These are phyloP conservation scores for Linnemannia elongata DNA, from an alignment of 192 early-diverging fungal species.

Conservation along the genomic window DNA sequence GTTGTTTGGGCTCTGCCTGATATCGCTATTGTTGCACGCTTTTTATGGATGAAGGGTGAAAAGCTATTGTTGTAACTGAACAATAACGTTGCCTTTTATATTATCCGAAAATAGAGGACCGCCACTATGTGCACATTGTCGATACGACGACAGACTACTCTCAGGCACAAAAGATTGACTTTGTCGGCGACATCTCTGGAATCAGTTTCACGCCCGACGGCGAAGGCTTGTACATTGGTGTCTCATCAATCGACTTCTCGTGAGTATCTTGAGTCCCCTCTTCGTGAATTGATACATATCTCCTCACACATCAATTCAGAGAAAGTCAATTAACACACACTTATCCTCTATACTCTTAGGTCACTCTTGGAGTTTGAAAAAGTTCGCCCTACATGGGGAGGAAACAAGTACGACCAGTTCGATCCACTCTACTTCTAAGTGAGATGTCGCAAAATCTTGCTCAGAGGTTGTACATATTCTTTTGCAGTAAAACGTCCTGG, in stretches of 20 bases:
- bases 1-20: background rate
- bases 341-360: background rate
- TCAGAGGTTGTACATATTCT: background rate
- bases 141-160: constrained; percentile 38
- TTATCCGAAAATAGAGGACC: constrained; percentile 31
- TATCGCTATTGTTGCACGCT: background rate
- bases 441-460: background rate
- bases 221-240: constrained; percentile 35
- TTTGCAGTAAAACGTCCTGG: background rate
- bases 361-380: constrained; percentile 48
- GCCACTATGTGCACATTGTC: constrained; percentile 42
- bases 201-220: constrained; percentile 48
- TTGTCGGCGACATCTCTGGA: constrained; percentile 50
- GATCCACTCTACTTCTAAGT: background rate
- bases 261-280: background rate
- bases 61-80: background rate
- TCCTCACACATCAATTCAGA: background rate
- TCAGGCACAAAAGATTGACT: constrained; percentile 44
- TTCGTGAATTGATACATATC: background rate
- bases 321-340: background rate
- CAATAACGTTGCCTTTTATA: background rate
- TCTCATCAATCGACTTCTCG: constrained; percentile 44
- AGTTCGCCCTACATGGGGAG: background rate
- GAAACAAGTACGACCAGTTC: background rate
- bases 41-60: background rate